Percentiles rank a stretch among this genome's conserved stretches.
Conservation (phyloP, 306 rosid species). For the Pterocarpus santalinus region DNA sequence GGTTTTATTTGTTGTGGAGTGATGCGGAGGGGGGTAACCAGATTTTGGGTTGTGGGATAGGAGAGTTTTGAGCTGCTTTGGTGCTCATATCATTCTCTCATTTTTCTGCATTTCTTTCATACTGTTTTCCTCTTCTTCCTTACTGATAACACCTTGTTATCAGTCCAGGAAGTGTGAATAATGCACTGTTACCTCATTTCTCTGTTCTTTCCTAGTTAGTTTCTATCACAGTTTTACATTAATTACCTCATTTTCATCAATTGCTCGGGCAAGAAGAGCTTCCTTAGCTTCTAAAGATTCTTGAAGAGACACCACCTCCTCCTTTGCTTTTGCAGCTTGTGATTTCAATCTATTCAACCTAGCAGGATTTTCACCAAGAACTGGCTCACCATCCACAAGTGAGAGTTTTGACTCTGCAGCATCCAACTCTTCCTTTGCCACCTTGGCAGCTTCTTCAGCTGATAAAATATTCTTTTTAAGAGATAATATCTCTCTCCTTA, state of each 20-base stretch:
- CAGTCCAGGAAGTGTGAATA: no score
- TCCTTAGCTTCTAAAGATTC: constrained; percentile 96
- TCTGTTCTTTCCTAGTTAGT: no score
- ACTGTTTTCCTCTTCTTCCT: no score
- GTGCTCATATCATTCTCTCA: no score
- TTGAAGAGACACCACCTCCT: constrained; percentile 71
- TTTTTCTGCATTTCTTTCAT: no score
- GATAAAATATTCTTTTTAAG: constrained; percentile 67
- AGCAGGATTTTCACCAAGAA: constrained; percentile 89
- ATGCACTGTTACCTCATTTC: no score
- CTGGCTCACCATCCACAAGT: constrained; percentile 94
- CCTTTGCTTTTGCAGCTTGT: constrained; percentile 78
- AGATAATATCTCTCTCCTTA: constrained; percentile 86
- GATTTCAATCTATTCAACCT: constrained; percentile 84
- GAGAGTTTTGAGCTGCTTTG: no score
- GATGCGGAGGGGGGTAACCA: no score
- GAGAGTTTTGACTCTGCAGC: constrained; percentile 86
- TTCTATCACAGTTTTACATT: constrained; percentile 8
- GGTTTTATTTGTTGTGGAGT: no score
- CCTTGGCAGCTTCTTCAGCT: constrained; percentile 78
- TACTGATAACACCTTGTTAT: no score
- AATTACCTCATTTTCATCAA: constrained; percentile 93
- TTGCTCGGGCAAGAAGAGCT: constrained; percentile 89
- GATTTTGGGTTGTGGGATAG: no score
- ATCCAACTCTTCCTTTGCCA: constrained; percentile 70